phyloP scores from a whole-genome alignment of 306 rosid genomes.

The Prunus dulcis region DNA sequence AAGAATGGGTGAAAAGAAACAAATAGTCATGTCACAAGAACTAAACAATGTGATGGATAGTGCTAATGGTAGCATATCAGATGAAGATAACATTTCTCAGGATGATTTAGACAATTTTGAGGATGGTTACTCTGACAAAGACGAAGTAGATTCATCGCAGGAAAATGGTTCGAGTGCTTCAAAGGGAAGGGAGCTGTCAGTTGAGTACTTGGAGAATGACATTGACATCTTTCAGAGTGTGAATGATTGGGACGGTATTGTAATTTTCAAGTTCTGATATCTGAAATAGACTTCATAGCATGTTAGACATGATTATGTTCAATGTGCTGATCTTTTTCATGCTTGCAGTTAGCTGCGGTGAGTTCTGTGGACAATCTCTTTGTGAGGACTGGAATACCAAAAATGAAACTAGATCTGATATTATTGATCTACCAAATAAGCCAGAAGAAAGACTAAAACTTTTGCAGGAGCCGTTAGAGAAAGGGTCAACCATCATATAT shows the following conservation, averaged over 20 bases:
- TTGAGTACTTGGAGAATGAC: conserved; percentile 83
- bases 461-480: conserved; percentile 46
- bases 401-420: conserved; percentile 26
- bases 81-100: conserved; percentile 39
- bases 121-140: conserved; percentile 36
- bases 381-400: conserved; percentile 24
- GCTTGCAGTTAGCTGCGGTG: conserved; percentile 63
- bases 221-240: conserved; percentile 60
- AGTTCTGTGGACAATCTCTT: conserved; percentile 55
- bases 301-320: conserved; percentile 1
- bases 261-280: neutral
- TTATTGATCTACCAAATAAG: conserved; percentile 36
- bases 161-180: conserved; percentile 26
- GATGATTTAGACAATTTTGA: conserved; percentile 36
- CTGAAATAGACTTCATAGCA: neutral
- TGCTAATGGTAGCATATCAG: conserved; percentile 29
- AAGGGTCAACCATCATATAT: conserved; percentile 76
- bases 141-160: conserved; percentile 32
- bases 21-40: conserved; percentile 31
- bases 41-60: conserved; percentile 26
- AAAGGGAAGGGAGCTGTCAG: conserved; percentile 55
- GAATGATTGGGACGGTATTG: conserved; percentile 80
- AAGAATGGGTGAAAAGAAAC: conserved; percentile 40
- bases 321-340: conserved; percentile 16
- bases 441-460: conserved; percentile 43